Evolutionary conservation across 768 basidiomycete genomes (phyloP), one percentile per base, ranked within the genome.

Genomic region (Xerocomus spinulosus): DNA sequence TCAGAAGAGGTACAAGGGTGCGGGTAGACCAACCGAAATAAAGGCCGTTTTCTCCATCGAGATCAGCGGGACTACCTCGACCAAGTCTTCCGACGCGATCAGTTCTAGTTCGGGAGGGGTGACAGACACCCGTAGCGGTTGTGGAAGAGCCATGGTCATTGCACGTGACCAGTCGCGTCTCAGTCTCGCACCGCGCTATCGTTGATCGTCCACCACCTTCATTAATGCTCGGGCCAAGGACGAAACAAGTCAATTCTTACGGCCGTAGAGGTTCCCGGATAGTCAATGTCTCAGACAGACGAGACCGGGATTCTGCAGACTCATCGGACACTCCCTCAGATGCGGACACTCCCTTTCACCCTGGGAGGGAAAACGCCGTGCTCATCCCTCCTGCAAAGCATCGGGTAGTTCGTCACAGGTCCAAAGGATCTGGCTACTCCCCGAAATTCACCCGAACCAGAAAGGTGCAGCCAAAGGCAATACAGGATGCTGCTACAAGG

Each of bases 21-120:
- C 23, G 51, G 35, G 37, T 52, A 58, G 56, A 75, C 89, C 42
- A 47, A 64, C 93, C 67, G 92, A 91, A 52, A 97, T 89, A 61
- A 97, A 87, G 25, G 92, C 84, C 21, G 92, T 92, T 54, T 77
- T 81, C 60, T 92, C 90, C 90, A 95, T 94, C 7, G 86, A 73
- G 52, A 96, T 89, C 23, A 92, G 72, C 1, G 93, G 93, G 2
- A 93, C 77, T 49, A 96, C 88, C 53, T 92, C 88, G 37, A 97
- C 75, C 30, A 85, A 73, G 50, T 91, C 78, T 57, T 96, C 87
- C 17, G 80, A 88, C 1, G 93, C 89, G 46, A 95, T 79, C 45
- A 94, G 81, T 56, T 94, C 92, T 23, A 95, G 80, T 64, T 96
- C 92, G 50, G 81, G 78, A 26, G 92, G 91, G 7, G 85, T 85